phyloP scores from a whole-genome alignment of 2,329 filamentous ascomycete genomes.

The Fusarium cicatricum region DNA sequence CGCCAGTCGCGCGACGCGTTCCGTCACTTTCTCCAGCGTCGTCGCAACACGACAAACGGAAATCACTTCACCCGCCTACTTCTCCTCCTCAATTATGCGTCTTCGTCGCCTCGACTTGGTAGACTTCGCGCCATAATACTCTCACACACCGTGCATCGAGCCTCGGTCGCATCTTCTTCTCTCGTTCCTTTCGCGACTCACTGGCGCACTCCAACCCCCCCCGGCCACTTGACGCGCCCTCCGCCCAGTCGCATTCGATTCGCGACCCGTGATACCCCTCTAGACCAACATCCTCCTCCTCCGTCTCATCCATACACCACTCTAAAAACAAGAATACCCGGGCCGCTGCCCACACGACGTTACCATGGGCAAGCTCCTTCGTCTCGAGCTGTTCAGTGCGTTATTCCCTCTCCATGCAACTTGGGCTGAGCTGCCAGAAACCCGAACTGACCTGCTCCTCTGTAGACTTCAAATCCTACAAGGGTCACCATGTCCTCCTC shows the following conservation, averaged over 20 bases:
- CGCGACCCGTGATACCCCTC: constrained; percentile 29
- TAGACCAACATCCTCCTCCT: constrained; percentile 17
- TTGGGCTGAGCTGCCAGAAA: constrained; percentile 1
- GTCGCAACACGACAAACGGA: constrained; percentile 26
- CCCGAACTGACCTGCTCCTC: constrained; percentile 24
- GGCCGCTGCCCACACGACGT: constrained; percentile 33
- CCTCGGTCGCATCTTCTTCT: background rate
- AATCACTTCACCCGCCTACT: constrained; percentile 8
- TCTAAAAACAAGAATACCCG: constrained; percentile 7
- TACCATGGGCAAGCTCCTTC: constrained; percentile 94
- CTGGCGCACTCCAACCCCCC: constrained; percentile 24
- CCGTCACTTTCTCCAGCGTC: constrained; percentile 25
- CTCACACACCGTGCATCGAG: constrained; percentile 2
- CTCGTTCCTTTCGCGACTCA: constrained; percentile 26
- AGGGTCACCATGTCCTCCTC: constrained; percentile 91
- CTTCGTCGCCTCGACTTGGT: constrained; percentile 3
- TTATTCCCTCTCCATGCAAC: constrained; percentile 26
- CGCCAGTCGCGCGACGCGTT: constrained; percentile 40
- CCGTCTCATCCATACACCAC: constrained; percentile 10
- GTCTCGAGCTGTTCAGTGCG: constrained; percentile 92
- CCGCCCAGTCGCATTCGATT: constrained; percentile 32
- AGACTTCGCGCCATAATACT: constrained; percentile 16
- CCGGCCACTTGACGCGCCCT: constrained; percentile 37
- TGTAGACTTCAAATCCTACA: constrained; percentile 98
- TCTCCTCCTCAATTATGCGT: constrained; percentile 19